phyloP scores from a whole-genome alignment of 2,329 filamentous ascomycete species.

The Beauveria rudraprayagi region DNA sequence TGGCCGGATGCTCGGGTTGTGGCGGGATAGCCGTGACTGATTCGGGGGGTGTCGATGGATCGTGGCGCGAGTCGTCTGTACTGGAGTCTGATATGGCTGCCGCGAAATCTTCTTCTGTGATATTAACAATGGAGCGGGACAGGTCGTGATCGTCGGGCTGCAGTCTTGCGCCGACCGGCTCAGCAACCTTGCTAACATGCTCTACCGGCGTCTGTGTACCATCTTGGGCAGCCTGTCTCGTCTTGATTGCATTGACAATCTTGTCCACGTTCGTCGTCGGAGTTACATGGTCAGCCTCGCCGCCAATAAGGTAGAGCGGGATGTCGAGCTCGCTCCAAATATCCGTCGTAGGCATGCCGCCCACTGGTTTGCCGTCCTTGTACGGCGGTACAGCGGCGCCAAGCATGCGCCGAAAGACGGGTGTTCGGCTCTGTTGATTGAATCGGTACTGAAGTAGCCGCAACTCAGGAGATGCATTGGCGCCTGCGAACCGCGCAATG shows the following conservation, averaged over 20 bases:
- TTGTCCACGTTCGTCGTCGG: constrained; percentile 62
- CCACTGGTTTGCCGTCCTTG: constrained; percentile 39
- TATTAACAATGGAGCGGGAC: constrained; percentile 39
- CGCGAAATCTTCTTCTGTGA: constrained; percentile 30
- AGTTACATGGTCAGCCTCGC: constrained; percentile 68
- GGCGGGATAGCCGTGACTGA: constrained; percentile 32
- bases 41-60: constrained; percentile 40
- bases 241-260: constrained; percentile 43
- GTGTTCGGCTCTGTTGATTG: constrained; percentile 76
- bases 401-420: constrained; percentile 76
- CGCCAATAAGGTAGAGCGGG: constrained; percentile 72
- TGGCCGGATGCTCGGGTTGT: constrained; percentile 39
- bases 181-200: constrained; percentile 9
- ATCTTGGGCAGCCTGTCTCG: constrained; percentile 9
- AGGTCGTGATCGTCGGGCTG: constrained; percentile 19
- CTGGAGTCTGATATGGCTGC: constrained; percentile 16
- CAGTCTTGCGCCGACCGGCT: not conserved
- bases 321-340: constrained; percentile 65
- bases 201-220: not conserved
- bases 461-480: constrained; percentile 55
- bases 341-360: constrained; percentile 61
- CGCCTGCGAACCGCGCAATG: constrained; percentile 68
- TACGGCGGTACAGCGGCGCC: constrained; percentile 61
- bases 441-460: constrained; percentile 62
- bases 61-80: constrained; percentile 30